Percentiles rank a stretch among this genome's conserved stretches.
phyloP scores from a whole-genome alignment of 139 green algal genomes.

The Protoeuglena noctilucae region DNA sequence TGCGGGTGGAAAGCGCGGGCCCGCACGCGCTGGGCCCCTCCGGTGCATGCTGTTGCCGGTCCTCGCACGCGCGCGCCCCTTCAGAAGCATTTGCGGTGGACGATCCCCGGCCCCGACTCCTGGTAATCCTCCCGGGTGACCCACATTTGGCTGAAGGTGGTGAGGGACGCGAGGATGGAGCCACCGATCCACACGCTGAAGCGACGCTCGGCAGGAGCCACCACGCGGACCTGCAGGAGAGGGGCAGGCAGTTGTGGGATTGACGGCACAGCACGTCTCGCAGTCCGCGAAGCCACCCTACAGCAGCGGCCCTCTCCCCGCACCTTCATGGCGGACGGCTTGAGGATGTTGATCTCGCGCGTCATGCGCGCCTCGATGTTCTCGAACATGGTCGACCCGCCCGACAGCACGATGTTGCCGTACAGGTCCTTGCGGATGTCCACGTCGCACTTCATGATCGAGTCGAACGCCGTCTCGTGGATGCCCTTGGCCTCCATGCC shows the following conservation, averaged over 20 bases:
- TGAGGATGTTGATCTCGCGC: constrained; percentile 26
- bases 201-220: constrained; percentile 72
- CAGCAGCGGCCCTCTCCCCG: too few species aligned
- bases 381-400: constrained; percentile 94
- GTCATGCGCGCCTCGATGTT: constrained; percentile 27
- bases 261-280: too few species aligned
- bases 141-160: constrained; percentile 94
- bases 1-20: too few species aligned
- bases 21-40: too few species aligned
- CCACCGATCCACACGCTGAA: constrained; percentile 95
- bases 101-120: constrained; percentile 82
- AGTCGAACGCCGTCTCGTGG: constrained; percentile 94
- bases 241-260: too few species aligned
- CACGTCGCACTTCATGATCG: constrained; percentile 97
- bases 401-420: constrained; percentile 81
- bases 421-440: constrained; percentile 97
- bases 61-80: too few species aligned
- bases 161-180: constrained; percentile 91
- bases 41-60: too few species aligned
- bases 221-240: constrained; percentile 66
- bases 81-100: constrained; percentile 97
- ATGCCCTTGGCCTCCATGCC: constrained; percentile 81
- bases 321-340: constrained; percentile 4
- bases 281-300: too few species aligned
- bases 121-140: constrained; percentile 90